Conservation (phyloP, 768 basidiomycete species). For the Chalciporus piperatus region DNA sequence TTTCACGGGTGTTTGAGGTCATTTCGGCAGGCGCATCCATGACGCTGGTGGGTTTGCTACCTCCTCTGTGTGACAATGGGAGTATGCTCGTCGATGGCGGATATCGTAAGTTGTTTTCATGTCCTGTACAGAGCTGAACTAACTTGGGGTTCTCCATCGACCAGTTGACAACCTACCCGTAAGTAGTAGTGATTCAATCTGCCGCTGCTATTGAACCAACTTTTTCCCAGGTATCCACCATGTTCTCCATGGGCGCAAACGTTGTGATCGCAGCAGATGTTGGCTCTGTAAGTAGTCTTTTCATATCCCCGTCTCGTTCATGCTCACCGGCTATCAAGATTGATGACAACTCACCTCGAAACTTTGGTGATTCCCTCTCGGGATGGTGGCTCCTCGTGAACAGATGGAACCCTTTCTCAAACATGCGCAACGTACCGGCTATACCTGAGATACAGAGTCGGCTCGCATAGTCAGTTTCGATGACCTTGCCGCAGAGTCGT, state of each 20-base stretch:
- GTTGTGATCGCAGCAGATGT: conserved; percentile 93
- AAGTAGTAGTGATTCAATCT: conserved; percentile 16
- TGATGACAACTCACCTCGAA: conserved; percentile 93
- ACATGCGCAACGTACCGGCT: conserved; percentile 71
- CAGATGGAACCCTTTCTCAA: conserved; percentile 89
- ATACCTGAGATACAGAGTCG: conserved; percentile 94
- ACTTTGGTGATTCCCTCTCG: conserved; percentile 92
- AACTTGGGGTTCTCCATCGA: conserved; percentile 1
- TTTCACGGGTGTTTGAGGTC: conserved; percentile 2
- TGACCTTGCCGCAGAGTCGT: not conserved
- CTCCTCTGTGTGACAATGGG: conserved; percentile 93
- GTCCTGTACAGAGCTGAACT: conserved; percentile 5
- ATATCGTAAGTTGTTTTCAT: conserved; percentile 57
- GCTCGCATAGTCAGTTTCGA: conserved; percentile 79
- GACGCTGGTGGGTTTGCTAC: conserved; percentile 93
- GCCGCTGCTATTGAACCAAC: conserved; percentile 1
- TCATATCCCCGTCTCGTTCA: not conserved
- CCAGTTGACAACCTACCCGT: conserved; percentile 89
- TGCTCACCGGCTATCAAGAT: conserved; percentile 41
- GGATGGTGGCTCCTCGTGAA: conserved; percentile 96
- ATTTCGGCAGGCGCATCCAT: conserved; percentile 78
- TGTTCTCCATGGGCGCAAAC: conserved; percentile 89
- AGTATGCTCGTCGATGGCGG: conserved; percentile 89
- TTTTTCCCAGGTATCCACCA: conserved; percentile 72
- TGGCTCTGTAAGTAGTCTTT: conserved; percentile 61